phyloP scores from a whole-genome alignment of 129 eudicot species.

The Ambrosia trifida region DNA sequence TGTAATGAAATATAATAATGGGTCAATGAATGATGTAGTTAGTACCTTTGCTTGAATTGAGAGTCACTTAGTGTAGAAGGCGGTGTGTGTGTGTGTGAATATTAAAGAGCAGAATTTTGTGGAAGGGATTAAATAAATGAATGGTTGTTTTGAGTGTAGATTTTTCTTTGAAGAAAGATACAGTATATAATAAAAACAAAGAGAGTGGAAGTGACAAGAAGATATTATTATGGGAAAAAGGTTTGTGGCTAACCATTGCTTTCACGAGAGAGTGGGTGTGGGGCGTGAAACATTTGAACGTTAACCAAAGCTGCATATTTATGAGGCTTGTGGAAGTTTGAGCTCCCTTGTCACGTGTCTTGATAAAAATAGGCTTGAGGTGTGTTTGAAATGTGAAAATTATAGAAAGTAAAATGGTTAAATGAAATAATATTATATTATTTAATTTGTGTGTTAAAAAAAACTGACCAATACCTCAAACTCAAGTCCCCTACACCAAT shows the following conservation, averaged over 20 bases:
- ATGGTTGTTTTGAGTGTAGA: slow-evolving; percentile 8
- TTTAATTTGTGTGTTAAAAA: no score
- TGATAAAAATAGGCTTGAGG: no score
- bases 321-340: slow-evolving; percentile 25
- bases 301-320: background rate
- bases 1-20: slow-evolving; percentile 2
- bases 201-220: slow-evolving; percentile 20
- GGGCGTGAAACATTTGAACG: background rate
- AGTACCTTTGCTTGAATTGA: slow-evolving; percentile 46
- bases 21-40: slow-evolving; percentile 21
- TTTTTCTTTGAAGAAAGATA: slow-evolving; percentile 14
- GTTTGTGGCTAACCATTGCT: slow-evolving; percentile 20
- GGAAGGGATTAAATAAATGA: slow-evolving; percentile 20
- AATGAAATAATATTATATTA: no score
- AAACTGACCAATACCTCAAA: no score
- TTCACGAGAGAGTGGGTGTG: slow-evolving; percentile 23
- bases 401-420: no score
- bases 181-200: slow-evolving; percentile 2
- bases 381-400: no score
- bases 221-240: slow-evolving; percentile 32
- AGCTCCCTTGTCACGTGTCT: slow-evolving; percentile 6
- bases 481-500: no score
- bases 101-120: slow-evolving; percentile 18
- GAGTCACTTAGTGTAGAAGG: slow-evolving; percentile 29
- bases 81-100: slow-evolving; percentile 27